Percentiles rank a stretch among this genome's conserved stretches.
These are phyloP conservation scores for Thalassiosira gravida DNA, from an alignment of 352 stramenopile genomes.

Conservation along the genomic window DNA sequence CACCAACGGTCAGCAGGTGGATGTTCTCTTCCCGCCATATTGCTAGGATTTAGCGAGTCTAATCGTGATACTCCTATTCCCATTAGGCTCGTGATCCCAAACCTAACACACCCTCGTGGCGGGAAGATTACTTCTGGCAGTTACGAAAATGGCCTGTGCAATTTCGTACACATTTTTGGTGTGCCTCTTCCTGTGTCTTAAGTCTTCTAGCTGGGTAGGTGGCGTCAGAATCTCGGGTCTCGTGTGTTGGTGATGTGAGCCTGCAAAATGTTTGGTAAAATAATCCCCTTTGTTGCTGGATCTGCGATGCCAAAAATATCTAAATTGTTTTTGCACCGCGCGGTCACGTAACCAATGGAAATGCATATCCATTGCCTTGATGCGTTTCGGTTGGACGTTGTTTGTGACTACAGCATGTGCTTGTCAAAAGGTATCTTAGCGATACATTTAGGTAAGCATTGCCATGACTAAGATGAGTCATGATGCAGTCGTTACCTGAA, in stretches of 20 bases:
- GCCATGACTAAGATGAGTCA: too few species aligned
- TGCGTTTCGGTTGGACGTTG: background rate
- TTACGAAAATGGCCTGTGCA: background rate
- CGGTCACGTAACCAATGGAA: background rate
- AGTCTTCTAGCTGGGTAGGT: background rate
- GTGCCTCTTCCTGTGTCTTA: background rate
- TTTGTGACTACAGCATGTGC: background rate
- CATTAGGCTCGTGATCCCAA: background rate
- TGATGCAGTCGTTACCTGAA: too few species aligned
- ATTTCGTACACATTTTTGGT: background rate
- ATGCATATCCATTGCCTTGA: background rate
- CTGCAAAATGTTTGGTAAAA: too few species aligned
- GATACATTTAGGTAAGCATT: too few species aligned
- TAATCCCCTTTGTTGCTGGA: too few species aligned
- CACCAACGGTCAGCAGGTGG: background rate
- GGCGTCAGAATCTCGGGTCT: background rate
- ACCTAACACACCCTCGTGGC: background rate
- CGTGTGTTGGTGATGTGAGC: background rate
- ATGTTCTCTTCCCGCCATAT: background rate
- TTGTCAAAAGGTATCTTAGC: too few species aligned
- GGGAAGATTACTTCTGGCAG: background rate
- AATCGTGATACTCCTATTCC: background rate
- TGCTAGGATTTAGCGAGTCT: background rate
- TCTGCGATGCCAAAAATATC: too few species aligned
- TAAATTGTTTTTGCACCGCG: background rate